Conservation (phyloP, 352 stramenopile species). For the Nothophytophthora sp. region DNA sequence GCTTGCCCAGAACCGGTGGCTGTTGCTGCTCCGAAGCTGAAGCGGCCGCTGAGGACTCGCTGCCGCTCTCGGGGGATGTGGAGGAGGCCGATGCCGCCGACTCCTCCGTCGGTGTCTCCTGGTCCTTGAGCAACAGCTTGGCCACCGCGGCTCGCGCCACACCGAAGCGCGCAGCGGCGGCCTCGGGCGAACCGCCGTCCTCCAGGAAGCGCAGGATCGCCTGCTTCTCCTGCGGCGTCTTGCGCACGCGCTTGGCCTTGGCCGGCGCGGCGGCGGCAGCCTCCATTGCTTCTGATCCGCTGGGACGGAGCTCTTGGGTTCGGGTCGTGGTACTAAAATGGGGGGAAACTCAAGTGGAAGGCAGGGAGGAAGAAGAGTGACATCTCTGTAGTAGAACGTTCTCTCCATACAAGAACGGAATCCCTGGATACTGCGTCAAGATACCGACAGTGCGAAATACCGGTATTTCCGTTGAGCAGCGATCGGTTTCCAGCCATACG, state of each 20-base stretch:
- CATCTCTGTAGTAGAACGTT: slow-evolving; percentile 29
- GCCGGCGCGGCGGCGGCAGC: slow-evolving; percentile 19
- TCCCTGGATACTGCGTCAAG: not conserved
- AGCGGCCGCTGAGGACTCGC: not conserved
- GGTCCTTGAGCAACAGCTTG: slow-evolving; percentile 7
- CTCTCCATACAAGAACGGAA: not conserved
- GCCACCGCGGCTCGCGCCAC: not conserved
- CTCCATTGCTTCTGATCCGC: slow-evolving; percentile 8
- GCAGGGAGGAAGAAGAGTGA: slow-evolving; percentile 44
- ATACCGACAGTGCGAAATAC: too few relatives aligned
- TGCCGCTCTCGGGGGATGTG: slow-evolving; percentile 10
- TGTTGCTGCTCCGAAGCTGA: not conserved
- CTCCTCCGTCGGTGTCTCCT: not conserved
- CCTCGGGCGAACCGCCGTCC: slow-evolving; percentile 1
- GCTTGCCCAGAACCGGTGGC: slow-evolving; percentile 6
- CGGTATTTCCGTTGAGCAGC: too few relatives aligned
- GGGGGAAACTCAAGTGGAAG: slow-evolving; percentile 10
- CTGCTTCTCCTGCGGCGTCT: slow-evolving; percentile 11
- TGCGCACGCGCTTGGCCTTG: slow-evolving; percentile 23
- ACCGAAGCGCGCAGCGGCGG: slow-evolving; percentile 8
- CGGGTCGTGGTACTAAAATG: not conserved
- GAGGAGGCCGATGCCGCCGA: not conserved
- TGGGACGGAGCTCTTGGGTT: not conserved
- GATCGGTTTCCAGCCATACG: too few relatives aligned
- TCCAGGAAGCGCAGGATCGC: slow-evolving; percentile 11